A percentile compares a stretch with the other conserved stretches of the same genome.
These are phyloP conservation scores for Penicillium ochrochloron DNA, from an alignment of 495 filamentous ascomycete species.

Conservation along the genomic window DNA sequence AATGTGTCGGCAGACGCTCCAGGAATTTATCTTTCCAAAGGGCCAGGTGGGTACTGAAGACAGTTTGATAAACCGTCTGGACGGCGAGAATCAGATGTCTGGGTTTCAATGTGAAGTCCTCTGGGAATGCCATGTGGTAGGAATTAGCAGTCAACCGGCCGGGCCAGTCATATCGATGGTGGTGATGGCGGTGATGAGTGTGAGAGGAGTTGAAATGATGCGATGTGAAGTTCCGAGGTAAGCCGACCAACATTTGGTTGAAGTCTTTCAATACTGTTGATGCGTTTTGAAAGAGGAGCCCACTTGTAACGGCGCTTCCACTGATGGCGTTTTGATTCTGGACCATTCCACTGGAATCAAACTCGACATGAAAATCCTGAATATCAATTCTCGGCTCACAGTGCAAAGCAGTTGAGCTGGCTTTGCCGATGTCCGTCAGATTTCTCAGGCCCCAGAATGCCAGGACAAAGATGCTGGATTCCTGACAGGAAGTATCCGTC, in stretches of 20 bases:
- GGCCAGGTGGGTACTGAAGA: constrained; percentile 28
- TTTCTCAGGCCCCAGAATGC: constrained; percentile 3
- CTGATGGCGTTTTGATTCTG: constrained; percentile 12
- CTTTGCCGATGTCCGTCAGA: not conserved
- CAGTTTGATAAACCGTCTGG: constrained; percentile 22
- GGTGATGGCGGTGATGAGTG: constrained; percentile 1
- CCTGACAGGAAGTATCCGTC: constrained; percentile 13
- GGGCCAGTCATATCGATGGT: constrained; percentile 10
- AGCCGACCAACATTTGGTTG: constrained; percentile 12
- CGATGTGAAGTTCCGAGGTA: constrained; percentile 8
- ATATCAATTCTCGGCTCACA: constrained; percentile 25
- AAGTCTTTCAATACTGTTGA: constrained; percentile 21
- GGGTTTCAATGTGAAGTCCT: not conserved
- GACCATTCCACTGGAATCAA: constrained; percentile 19
- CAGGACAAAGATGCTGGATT: constrained; percentile 17
- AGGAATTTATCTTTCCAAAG: constrained; percentile 24
- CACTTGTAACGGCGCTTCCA: constrained; percentile 17
- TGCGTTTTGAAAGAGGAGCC: constrained; percentile 21
- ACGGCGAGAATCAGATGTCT: constrained; percentile 8
- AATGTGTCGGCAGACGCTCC: not conserved
- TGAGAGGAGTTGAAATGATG: not conserved
- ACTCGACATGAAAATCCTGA: constrained; percentile 21
- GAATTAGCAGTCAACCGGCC: not conserved
- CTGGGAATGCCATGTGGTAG: not conserved
- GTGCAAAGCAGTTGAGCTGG: constrained; percentile 14